Evolutionary conservation across 2,329 filamentous ascomycete species (phyloP), one percentile per base, ranked within the genome.

Genomic region (Talaromyces albobiverticillius): DNA sequence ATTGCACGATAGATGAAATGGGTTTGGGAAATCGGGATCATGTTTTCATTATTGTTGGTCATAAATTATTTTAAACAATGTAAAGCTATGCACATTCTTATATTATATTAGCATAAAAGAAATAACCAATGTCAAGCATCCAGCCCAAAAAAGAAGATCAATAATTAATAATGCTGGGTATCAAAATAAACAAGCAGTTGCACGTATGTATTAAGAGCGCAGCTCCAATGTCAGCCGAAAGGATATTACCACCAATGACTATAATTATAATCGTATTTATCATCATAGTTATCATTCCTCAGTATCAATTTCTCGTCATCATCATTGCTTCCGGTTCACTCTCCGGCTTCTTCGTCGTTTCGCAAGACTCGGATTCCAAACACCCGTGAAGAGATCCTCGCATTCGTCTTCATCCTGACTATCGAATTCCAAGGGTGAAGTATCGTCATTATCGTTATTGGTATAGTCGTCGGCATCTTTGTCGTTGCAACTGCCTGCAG

Each of bases 361-460:
- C 38, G 83, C 83, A 52, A 82, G 61, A 54, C 76, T 74, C 14
- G 79, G 76, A 56, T 73, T 84, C 83, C 83, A 86, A 18, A 83
- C 74, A 0, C 83, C 83, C 14, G 80, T 74, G 63, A 86, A 86
- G 26, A 86, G 59, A 65, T 85, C 83, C 67, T 86, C 83, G 57
- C 83, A 86, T 67, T 86, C 83, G 57, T 86, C 83, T 62, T 86
- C 83, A 64, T 86, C 83, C 67, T 85, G 79, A 54, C 79, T 82
- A 62, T 86, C 83, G 62, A 86, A 86, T 62, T 84, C 79, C 3
- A 82, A 23, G 8, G 23, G 16, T 23, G 29, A 23, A 20, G 48
- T 29, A 5, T 29, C 26, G 26, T 16, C 43, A 32, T 26, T 32
- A 14, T 5, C 43, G 4, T 46, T n/a, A 11, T 22, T 11, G 7